Evolutionary conservation across 73 alveolate genomes (phyloP).

Genomic region (Tetrahymena borealis): DNA sequence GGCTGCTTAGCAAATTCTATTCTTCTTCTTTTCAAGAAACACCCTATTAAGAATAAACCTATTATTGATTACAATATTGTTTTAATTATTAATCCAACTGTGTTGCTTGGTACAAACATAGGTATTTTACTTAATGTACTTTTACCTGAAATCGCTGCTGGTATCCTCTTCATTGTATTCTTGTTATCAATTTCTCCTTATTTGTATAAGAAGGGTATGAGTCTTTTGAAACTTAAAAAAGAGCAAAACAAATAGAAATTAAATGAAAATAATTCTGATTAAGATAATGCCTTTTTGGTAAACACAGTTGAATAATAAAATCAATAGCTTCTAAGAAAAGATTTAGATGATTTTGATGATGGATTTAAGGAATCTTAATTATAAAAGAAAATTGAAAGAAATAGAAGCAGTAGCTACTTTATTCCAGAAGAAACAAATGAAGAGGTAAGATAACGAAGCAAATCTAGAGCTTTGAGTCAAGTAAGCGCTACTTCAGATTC

Average conservation of each 20-base stretch:
- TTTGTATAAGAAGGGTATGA: not conserved
- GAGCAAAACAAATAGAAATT: not conserved
- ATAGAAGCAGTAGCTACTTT: no score
- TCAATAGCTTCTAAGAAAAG: no score
- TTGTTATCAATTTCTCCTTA: not conserved
- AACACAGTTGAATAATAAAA: no score
- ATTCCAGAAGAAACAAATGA: no score
- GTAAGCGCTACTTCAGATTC: no score
- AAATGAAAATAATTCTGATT: not conserved
- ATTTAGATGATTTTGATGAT: no score
- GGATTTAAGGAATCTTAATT: no score
- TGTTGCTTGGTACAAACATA: conserved; percentile 14
- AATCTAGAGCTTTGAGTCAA: no score
- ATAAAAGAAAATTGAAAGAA: no score
- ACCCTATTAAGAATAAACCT: conserved; percentile 5
- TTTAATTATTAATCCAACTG: conserved; percentile 7
- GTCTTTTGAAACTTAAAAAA: not conserved
- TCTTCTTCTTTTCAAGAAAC: conserved; percentile 9
- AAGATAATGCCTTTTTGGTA: no score
- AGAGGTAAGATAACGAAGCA: no score
- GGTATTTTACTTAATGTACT: conserved; percentile 10
- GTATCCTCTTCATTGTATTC: not conserved
- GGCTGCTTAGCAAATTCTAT: not conserved
- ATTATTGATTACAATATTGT: conserved; percentile 28
- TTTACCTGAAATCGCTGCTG: conserved; percentile 24